Evolutionary conservation across 805 yeast genomes (phyloP), one percentile per base, ranked within the genome.

Genomic region (Wickerhamomyces alni): DNA sequence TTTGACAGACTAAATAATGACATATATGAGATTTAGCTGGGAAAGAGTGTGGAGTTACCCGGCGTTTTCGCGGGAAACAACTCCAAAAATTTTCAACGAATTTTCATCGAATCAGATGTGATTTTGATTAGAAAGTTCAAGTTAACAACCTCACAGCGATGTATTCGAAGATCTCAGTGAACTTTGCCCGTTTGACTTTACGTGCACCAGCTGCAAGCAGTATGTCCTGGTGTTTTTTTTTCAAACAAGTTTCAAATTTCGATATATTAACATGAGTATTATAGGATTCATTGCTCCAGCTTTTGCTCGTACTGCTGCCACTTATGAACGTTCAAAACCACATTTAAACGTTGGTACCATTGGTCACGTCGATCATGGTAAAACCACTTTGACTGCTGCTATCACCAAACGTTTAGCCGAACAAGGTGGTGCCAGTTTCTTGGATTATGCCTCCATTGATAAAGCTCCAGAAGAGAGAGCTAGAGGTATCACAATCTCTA

Each of bases 381-480:
- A 91, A 72, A 89, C 98, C 57, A 89, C 98, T 40, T 75, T 91
- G 62, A 93, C 99, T 45, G 99, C 98, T 51, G 98, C 98, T 58
- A 89, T 91, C 74, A 91, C 98, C 70, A 91, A 93, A 74, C 89
- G 87, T 44, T 75, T 91, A 48, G 74, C 97, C 37, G 79, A 74
- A 55, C 74, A 75, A 57, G 97, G 96, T 59, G 95, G 94, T 63
- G 98, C 98, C 50, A 73, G 70, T 57, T 91, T 93, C 76, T 74
- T 88, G 70, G 98, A 93, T 66, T 93, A 93, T 64, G 75, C 86
- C 39, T 65, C 96, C 46, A 93, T 91, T 58, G 98, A 91, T 70
- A 85, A 86, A 69, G 98, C 98, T 35, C 98, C 98, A 51, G 98
- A 91, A 73, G 98, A 93, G 75, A 85, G 96, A 73, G 97, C 95